Base-by-base conservation (phyloP, 306 rosid genomes). In the Carpinus fangiana region DNA sequence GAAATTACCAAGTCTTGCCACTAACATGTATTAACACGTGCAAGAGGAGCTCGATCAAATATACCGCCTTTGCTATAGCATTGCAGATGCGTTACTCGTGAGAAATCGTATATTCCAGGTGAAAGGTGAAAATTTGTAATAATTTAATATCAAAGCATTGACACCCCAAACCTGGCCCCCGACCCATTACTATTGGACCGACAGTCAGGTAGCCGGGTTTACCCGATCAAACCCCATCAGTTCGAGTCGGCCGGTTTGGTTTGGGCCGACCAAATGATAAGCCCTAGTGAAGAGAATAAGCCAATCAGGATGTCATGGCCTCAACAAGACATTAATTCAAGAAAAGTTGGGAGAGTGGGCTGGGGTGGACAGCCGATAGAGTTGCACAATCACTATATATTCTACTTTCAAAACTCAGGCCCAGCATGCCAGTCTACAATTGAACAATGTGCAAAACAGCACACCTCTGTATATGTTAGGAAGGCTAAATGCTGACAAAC, bases 371-470 rank as follows among this genome's bases (percentile, higher is more conserved):
- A 0, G 55, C 18, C n/a, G 4, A 13, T 26, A 12, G 1, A 26
- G 16, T 60, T 23, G 34, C 67, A 5, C 67, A 60, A 60, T 4
- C 43, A 3, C 43, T 38, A 38, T 38, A 6, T 38, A 38, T 4
- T 38, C 43, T 38, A 38, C 43, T 38, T 38, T 38, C 5, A 38
- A 38, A 38, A 38, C 43, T 38, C 43, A 38, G 43, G 43, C 43
- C 43, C 43, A 38, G 43, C 43, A 38, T 7, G 61, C 68, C 41
- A 7, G 43, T 20, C 2, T 45, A 46, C 60, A 21, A 43, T 21
- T 14, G 13, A 54, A 56, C 67, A 54, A 53, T 38, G 83, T 13
- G 55, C 76, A 47, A 38, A 56, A 46, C 41, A n/a, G 47, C 62
- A 54, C 34, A 68, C 48, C 46, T 1, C 55, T 10, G 68, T 73